These are phyloP conservation scores for Fraxinus angustifolia DNA, from an alignment of 305 asterid genomes.

Conservation along the genomic window DNA sequence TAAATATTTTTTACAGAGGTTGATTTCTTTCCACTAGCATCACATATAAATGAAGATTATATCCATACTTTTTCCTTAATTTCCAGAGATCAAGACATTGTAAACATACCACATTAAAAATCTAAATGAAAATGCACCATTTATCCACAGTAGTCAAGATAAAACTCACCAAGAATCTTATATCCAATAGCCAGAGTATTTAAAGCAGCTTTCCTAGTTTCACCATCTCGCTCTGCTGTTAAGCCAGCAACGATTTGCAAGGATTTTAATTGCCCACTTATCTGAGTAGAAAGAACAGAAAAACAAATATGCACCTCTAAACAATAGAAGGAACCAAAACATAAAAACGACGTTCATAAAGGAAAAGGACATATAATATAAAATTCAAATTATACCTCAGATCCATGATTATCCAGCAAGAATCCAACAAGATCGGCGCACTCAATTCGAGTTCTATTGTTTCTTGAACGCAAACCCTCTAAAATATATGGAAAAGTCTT, in stretches of 20 bases:
- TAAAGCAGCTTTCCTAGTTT: slow-evolving; percentile 87
- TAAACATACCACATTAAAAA: neutral
- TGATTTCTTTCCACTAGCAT: neutral
- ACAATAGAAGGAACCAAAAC: neutral
- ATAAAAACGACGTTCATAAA: neutral
- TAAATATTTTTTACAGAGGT: neutral
- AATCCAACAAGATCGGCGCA: slow-evolving; percentile 92
- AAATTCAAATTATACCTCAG: slow-evolving; percentile 52
- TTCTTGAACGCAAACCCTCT: slow-evolving; percentile 96
- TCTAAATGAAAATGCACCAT: slow-evolving; percentile 12
- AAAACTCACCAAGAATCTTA: slow-evolving; percentile 82
- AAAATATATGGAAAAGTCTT: slow-evolving; percentile 90
- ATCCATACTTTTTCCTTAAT: neutral
- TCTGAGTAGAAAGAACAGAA: slow-evolving; percentile 39
- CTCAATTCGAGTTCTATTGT: slow-evolving; percentile 86
- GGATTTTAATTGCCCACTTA: slow-evolving; percentile 84
- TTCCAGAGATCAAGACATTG: neutral
- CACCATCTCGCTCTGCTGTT: slow-evolving; percentile 97
- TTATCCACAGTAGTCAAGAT: neutral
- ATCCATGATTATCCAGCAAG: slow-evolving; percentile 78
- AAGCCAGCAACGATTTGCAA: slow-evolving; percentile 96
- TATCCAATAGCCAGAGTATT: slow-evolving; percentile 89
- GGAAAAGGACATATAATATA: neutral
- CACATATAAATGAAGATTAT: neutral
- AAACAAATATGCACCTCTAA: slow-evolving; percentile 11